Evolutionary conservation across 257 asterid species (phyloP).

Genomic region (Solanum piurae): DNA sequence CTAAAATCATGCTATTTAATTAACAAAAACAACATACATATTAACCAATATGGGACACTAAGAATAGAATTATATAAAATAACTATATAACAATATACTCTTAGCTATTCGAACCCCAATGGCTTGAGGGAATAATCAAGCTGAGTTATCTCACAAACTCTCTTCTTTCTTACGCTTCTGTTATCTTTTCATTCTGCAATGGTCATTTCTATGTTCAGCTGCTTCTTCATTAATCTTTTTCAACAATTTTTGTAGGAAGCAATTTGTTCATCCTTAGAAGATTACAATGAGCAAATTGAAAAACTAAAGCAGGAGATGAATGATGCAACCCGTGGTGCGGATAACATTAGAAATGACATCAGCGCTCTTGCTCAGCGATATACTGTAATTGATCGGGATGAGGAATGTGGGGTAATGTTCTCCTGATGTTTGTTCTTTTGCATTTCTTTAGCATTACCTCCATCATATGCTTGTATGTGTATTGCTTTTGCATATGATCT

Average conservation of each 20-base stretch:
- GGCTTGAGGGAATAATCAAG: neutral
- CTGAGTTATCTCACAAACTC: neutral
- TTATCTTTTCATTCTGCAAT: neutral
- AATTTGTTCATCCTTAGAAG: constrained; percentile 90
- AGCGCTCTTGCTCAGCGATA: constrained; percentile 89
- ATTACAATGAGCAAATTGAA: constrained; percentile 92
- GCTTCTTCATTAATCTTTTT: neutral
- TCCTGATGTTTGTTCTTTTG: constrained; percentile 3
- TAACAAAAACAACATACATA: neutral
- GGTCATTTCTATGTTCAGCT: neutral
- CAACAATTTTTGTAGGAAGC: constrained; percentile 62
- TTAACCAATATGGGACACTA: neutral
- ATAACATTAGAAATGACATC: constrained; percentile 89
- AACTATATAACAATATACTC: neutral
- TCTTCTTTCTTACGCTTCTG: neutral
- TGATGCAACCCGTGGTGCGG: constrained; percentile 96
- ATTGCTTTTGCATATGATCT: neutral
- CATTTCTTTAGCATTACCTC: neutral
- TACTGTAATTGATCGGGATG: constrained; percentile 74
- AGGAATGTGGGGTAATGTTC: constrained; percentile 91
- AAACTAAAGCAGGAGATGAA: constrained; percentile 96
- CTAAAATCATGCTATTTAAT: neutral
- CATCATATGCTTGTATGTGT: neutral
- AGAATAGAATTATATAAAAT: neutral
- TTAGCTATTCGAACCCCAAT: neutral